Evolutionary conservation across 306 rosid species (phyloP).

Genomic region (Hippophae rhamnoides): DNA sequence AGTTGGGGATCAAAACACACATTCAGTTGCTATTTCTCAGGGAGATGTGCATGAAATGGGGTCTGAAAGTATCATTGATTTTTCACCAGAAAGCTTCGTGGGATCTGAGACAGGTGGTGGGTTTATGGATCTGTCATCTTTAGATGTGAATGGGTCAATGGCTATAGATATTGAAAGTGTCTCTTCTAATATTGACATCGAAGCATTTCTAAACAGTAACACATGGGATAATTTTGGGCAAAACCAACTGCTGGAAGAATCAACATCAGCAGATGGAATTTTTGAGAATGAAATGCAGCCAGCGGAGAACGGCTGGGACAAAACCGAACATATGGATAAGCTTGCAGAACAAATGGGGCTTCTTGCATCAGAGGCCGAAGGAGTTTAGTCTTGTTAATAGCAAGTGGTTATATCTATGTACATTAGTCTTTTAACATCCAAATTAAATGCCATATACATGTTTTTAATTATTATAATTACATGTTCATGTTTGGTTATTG

Average conservation of each 20-base stretch:
- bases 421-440: slow-evolving; percentile 20
- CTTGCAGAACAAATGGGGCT: slow-evolving; percentile 85
- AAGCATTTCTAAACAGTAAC: slow-evolving; percentile 51
- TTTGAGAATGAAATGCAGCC: slow-evolving; percentile 43
- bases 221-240: slow-evolving; percentile 56
- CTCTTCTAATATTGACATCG: slow-evolving; percentile 54
- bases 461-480: slow-evolving; percentile 15
- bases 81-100: slow-evolving; percentile 38
- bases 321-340: slow-evolving; percentile 51
- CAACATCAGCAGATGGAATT: slow-evolving; percentile 27
- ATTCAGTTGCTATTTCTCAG: slow-evolving; percentile 40
- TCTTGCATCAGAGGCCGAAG: slow-evolving; percentile 57
- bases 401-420: slow-evolving; percentile 24
- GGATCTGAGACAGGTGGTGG: slow-evolving; percentile 36
- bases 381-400: slow-evolving; percentile 23
- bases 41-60: slow-evolving; percentile 43
- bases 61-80: slow-evolving; percentile 35
- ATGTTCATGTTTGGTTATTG: slow-evolving; percentile 12
- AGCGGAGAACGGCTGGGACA: slow-evolving; percentile 58
- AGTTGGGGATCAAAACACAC: slow-evolving; percentile 32
- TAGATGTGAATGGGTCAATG: slow-evolving; percentile 38
- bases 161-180: slow-evolving; percentile 49
- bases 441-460: slow-evolving; percentile 27
- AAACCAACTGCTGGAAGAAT: slow-evolving; percentile 42
- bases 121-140: slow-evolving; percentile 35